Conservation (phyloP, 1,284 basidiomycete genomes). For the Sporisorium scitamineum region DNA sequence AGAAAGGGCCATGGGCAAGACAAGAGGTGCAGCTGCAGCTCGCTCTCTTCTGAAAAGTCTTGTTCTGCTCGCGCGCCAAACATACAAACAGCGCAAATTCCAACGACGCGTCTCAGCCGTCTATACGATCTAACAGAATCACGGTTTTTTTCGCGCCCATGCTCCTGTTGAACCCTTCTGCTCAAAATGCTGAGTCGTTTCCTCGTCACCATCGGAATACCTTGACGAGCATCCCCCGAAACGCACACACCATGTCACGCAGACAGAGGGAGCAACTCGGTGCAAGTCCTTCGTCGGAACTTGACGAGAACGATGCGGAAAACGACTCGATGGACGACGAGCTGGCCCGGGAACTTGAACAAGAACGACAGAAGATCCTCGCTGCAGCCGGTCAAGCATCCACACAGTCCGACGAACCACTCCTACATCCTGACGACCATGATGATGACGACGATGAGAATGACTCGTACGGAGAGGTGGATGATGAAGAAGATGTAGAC, state of each 20-base stretch:
- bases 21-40: neutral
- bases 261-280: neutral
- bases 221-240: neutral
- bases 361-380: slow-evolving; percentile 35
- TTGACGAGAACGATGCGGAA: neutral
- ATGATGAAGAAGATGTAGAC: neutral
- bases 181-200: slow-evolving; percentile 20
- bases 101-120: slow-evolving; percentile 27
- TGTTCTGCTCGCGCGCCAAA: slow-evolving; percentile 18
- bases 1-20: slow-evolving; percentile 6
- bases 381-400: slow-evolving; percentile 7
- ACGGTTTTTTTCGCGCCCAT: slow-evolving; percentile 9
- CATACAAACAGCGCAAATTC: neutral
- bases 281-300: neutral
- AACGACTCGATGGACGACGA: slow-evolving; percentile 22
- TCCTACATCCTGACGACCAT: neutral
- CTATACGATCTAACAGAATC: slow-evolving; percentile 8
- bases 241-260: slow-evolving; percentile 13
- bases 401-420: neutral
- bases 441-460: neutral
- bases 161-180: slow-evolving; percentile 15
- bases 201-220: neutral
- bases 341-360: slow-evolving; percentile 31
- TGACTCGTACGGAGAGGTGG: neutral
- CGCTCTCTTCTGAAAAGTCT: slow-evolving; percentile 2